Conservation (phyloP, 2,329 filamentous ascomycete genomes). For the Aspergillus proliferans region DNA sequence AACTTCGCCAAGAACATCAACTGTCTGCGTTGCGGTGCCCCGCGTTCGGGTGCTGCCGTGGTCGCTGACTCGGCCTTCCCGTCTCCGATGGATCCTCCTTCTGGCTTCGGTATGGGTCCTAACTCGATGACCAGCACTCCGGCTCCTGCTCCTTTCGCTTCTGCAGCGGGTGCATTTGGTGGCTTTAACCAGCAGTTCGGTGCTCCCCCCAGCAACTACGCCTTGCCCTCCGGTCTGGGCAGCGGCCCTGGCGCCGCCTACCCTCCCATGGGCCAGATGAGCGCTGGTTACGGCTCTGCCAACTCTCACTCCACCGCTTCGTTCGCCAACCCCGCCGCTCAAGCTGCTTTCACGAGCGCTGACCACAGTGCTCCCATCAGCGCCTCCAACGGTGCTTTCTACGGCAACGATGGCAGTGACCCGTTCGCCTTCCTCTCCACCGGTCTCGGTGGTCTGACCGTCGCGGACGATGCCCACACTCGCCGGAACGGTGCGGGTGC, state of each 20-base stretch:
- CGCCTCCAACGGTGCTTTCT: conserved; percentile 68
- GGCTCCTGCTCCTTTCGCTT: conserved; percentile 69
- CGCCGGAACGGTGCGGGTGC: conserved; percentile 41
- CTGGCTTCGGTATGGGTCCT: conserved; percentile 77
- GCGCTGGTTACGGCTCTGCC: conserved; percentile 71
- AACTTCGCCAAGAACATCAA: conserved; percentile 99
- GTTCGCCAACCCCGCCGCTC: conserved; percentile 88
- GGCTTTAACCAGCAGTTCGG: conserved; percentile 74
- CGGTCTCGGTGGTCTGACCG: conserved; percentile 54
- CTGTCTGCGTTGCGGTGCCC: conserved; percentile 92
- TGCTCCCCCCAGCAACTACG: conserved; percentile 75
- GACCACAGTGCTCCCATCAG: conserved; percentile 74
- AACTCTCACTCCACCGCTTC: conserved; percentile 76
- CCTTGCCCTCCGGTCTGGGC: conserved; percentile 76
- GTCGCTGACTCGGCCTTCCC: conserved; percentile 91
- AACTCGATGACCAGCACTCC: conserved; percentile 80
- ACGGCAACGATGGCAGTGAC: conserved; percentile 51
- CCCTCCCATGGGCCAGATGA: conserved; percentile 60
- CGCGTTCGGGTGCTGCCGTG: conserved; percentile 85
- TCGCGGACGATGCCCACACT: conserved; percentile 42
- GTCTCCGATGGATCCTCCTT: conserved; percentile 79
- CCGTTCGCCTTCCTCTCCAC: conserved; percentile 60
- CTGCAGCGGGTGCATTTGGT: conserved; percentile 62
- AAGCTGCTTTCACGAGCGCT: conserved; percentile 88
- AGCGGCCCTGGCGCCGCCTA: conserved; percentile 68